These are phyloP conservation scores for Aspergillus carbonarius DNA, from an alignment of 2,329 filamentous ascomycete genomes.

Conservation along the genomic window DNA sequence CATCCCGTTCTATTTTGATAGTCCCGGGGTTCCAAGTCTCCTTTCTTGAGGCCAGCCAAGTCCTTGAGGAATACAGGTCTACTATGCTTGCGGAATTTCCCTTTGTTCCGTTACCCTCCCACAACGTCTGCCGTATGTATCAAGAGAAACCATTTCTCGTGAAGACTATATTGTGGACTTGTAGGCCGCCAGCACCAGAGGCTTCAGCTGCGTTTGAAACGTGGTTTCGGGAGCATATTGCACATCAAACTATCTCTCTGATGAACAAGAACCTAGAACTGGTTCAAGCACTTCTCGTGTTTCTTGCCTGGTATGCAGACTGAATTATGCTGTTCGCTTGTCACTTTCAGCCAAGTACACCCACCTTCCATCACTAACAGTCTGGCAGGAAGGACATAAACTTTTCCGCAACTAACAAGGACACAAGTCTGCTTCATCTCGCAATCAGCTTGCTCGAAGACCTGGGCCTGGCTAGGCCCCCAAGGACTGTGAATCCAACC, in stretches of 20 bases:
- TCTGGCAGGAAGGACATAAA: not conserved
- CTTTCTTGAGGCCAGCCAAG: not conserved
- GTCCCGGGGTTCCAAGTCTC: not conserved
- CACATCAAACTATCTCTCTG: not conserved
- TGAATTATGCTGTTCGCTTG: too few species aligned
- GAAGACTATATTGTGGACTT: not conserved
- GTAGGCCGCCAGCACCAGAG: not conserved
- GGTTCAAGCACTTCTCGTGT: not conserved
- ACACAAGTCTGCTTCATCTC: not conserved
- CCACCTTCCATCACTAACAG: too few species aligned
- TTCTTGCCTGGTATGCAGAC: not conserved
- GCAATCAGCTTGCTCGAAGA: not conserved
- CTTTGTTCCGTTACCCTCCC: not conserved
- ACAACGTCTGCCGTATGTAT: not conserved
- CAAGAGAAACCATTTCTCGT: not conserved
- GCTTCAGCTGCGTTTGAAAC: not conserved
- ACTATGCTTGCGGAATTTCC: not conserved
- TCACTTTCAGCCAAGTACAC: too few species aligned
- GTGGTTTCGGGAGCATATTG: not conserved
- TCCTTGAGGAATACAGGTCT: not conserved
- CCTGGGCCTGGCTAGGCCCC: not conserved
- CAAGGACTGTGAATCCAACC: not conserved
- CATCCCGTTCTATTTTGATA: not conserved
- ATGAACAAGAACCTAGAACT: not conserved
- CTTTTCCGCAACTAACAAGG: not conserved